Evolutionary conservation across 176 grass and related monocot genomes (phyloP).

Genomic region (Musa beccarii): DNA sequence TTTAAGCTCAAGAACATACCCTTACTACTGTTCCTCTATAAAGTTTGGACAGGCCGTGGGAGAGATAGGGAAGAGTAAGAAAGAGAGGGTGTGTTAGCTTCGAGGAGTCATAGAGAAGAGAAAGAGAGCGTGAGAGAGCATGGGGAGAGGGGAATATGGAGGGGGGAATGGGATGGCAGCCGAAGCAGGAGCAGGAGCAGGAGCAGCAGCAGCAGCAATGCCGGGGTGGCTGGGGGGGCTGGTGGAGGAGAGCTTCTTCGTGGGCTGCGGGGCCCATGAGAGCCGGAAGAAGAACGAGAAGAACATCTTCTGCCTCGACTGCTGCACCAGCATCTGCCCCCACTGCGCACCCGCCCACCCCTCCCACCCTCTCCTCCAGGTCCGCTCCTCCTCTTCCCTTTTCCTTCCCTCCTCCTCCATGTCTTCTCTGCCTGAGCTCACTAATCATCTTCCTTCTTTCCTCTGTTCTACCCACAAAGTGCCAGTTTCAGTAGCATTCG

Average conservation of each 20-base stretch:
- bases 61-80: not conserved
- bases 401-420: not conserved
- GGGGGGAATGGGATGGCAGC: not conserved
- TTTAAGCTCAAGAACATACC: not conserved
- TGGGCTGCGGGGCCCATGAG: constrained; percentile 54
- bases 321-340: constrained; percentile 75
- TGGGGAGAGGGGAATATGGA: not conserved
- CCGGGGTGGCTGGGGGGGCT: constrained; percentile 55
- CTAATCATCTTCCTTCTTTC: not conserved
- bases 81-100: not conserved
- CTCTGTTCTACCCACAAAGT: not conserved
- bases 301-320: constrained; percentile 97
- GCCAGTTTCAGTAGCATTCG: too few relatives aligned
- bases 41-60: not conserved
- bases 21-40: not conserved
- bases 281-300: constrained; percentile 89
- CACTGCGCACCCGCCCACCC: constrained; percentile 60
- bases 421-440: not conserved
- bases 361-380: constrained; percentile 69
- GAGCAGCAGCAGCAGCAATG: constrained; percentile 16
- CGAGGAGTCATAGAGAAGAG: not conserved
- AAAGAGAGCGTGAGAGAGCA: not conserved
- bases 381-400: not conserved
- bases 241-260: constrained; percentile 88
- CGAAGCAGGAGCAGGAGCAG: constrained; percentile 15